Conservation (phyloP, 2,329 filamentous ascomycete genomes). For the Monilinia polystroma region DNA sequence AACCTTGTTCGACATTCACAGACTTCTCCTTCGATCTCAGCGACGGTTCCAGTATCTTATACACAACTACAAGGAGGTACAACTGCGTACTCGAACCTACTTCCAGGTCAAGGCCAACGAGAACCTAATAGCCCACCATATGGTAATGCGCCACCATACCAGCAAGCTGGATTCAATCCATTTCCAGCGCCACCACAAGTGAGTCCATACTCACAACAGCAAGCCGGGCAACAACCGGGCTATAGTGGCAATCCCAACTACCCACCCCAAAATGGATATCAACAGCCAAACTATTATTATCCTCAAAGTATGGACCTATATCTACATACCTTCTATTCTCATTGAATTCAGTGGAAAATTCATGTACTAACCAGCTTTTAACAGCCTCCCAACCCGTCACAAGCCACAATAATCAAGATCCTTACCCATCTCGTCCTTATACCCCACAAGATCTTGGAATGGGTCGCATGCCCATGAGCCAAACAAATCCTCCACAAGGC, state of each 20-base stretch:
- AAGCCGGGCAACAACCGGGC: constrained; percentile 15
- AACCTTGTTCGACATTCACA: constrained; percentile 67
- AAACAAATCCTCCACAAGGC: constrained; percentile 56
- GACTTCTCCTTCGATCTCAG: constrained; percentile 74
- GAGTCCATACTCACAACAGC: constrained; percentile 32
- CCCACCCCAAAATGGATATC: constrained; percentile 41
- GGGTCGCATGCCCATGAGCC: constrained; percentile 30
- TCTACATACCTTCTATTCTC: not conserved
- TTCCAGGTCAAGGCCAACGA: constrained; percentile 27
- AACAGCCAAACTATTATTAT: constrained; percentile 19
- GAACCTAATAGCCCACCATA: constrained; percentile 27
- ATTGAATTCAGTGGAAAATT: not conserved
- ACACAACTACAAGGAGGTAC: constrained; percentile 50
- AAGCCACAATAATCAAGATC: constrained; percentile 21
- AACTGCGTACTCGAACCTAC: constrained; percentile 35
- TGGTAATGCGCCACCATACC: constrained; percentile 25
- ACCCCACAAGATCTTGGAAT: constrained; percentile 29
- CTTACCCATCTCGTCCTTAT: constrained; percentile 26
- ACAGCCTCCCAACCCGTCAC: constrained; percentile 25
- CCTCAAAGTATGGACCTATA: constrained; percentile 16
- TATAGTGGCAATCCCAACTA: constrained; percentile 28
- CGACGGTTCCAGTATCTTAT: constrained; percentile 76
- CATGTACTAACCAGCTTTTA: constrained; percentile 10
- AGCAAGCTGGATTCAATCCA: constrained; percentile 31
- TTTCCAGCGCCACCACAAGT: constrained; percentile 35